A percentile compares a stretch with the other conserved stretches of the same genome.
Evolutionary conservation across 352 stramenopile genomes (phyloP).

Genomic region (Aphanomyces cochlioides): DNA sequence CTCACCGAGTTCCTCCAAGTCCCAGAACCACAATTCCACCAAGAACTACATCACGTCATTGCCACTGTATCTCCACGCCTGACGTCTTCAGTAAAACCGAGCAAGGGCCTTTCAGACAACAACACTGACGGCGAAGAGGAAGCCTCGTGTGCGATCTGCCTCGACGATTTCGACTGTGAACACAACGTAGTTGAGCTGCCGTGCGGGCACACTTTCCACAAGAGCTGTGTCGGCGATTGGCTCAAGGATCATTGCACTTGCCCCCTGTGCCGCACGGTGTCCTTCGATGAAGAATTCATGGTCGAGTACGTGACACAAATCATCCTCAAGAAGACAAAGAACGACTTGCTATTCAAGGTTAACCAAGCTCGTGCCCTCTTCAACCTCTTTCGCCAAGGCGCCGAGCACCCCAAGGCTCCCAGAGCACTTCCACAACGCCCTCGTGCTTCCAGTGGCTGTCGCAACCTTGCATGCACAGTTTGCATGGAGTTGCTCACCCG

Average conservation of each 20-base stretch:
- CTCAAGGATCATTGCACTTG: slow-evolving; percentile 9
- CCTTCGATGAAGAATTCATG: slow-evolving; percentile 17
- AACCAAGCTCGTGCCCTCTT: slow-evolving; percentile 1
- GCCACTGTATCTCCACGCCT: slow-evolving; percentile 3
- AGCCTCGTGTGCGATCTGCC: background rate
- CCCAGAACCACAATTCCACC: slow-evolving; percentile 7
- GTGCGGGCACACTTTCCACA: slow-evolving; percentile 24
- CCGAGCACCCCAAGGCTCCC: background rate
- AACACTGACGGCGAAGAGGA: background rate
- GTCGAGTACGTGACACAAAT: slow-evolving; percentile 8
- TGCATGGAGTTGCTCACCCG: slow-evolving; percentile 12
- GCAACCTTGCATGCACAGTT: background rate
- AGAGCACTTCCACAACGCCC: background rate
- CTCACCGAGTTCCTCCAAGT: slow-evolving; percentile 7
- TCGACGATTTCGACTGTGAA: background rate
- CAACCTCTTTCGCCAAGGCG: background rate
- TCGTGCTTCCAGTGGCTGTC: background rate
- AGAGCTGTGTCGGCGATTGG: slow-evolving; percentile 16
- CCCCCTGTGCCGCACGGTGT: slow-evolving; percentile 10
- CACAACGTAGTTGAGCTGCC: background rate
- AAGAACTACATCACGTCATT: slow-evolving; percentile 10
- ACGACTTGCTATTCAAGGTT: background rate
- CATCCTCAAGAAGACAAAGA: background rate
- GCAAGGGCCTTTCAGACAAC: background rate
- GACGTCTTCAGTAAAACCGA: background rate